Evolutionary conservation across 1,284 basidiomycete genomes (phyloP), one percentile per base, ranked within the genome.

Genomic region (Rhodotorula sp.): DNA sequence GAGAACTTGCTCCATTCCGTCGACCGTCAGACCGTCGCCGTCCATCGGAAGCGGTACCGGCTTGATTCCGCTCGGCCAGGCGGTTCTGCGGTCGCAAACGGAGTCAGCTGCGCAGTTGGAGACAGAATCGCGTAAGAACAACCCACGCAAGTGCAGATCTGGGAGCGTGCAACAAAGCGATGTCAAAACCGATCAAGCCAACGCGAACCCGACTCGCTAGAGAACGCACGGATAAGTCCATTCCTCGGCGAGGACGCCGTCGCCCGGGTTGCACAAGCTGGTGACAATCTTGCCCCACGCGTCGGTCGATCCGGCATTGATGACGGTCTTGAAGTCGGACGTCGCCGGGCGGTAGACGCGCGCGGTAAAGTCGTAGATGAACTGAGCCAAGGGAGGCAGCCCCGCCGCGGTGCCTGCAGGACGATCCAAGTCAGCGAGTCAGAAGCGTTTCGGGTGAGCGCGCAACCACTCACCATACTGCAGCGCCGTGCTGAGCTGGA

Each of bases 271-370:
- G 78, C 87, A 87, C 19, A 93, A 81, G 10, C 86, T 86, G 57
- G 80, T 80, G 5, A 86, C 81, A 19, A 82, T 81, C 74, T 87
- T 86, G 62, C 80, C 76, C 87, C 87, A 87, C 50, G 86, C 91
- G 78, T 92, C 91, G 0, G 91, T 93, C 71, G 90, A 90, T 23
- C 91, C 91, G 18, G 85, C 85, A 73, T 90, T 86, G 15, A 89
- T 79, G 26, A 91, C 79, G 3, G 58, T 67, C 14, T 85, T 82
- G 80, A 84, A 91, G 79, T 92, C 86, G n/a, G 81, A 78, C 79
- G 90, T 91, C 0, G 82, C 89, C 0, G 91, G 91, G 69, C 85
- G 83, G 80, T 86, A 90, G 2, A 92, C 86, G 67, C 84, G 85
- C 56, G 77, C 79, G 5, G 86, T 85, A 77, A 91, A 89, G 55